A percentile compares a stretch with the other conserved stretches of the same genome.
Evolutionary conservation across 768 basidiomycete species (phyloP).

Genomic region (Xanthoconium purpureum): DNA sequence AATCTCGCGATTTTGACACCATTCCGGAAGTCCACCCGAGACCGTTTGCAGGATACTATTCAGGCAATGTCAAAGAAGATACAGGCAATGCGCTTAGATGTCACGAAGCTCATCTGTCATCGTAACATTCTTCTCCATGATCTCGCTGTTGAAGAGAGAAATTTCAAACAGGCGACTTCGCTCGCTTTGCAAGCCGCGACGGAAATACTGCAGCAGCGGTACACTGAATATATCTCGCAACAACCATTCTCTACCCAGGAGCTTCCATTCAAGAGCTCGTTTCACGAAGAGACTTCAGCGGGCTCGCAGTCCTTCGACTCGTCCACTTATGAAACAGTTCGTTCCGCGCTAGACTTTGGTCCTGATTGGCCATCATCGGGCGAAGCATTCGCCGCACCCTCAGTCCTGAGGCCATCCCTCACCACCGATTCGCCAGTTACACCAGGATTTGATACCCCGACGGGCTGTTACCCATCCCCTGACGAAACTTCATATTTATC

Average conservation of each 20-base stretch:
- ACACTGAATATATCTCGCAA: constrained; percentile 25
- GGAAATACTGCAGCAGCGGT: constrained; percentile 53
- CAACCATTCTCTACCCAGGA: constrained; percentile 39
- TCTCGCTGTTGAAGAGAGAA: constrained; percentile 64
- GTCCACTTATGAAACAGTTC: constrained; percentile 55
- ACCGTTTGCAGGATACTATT: constrained; percentile 62
- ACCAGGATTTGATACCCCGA: constrained; percentile 29
- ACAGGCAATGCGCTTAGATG: constrained; percentile 64
- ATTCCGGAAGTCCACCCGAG: constrained; percentile 81
- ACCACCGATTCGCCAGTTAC: constrained; percentile 38
- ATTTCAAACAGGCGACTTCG: constrained; percentile 63
- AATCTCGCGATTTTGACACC: constrained; percentile 86
- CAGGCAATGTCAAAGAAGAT: constrained; percentile 64
- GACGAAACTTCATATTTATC: constrained; percentile 27
- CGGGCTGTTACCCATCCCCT: constrained; percentile 30
- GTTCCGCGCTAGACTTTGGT: constrained; percentile 61
- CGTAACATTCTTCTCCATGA: constrained; percentile 73
- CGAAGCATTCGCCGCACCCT: constrained; percentile 35
- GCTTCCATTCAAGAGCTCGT: constrained; percentile 7
- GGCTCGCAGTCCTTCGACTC: constrained; percentile 40
- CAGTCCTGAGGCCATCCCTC: constrained; percentile 31
- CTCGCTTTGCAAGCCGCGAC: constrained; percentile 74
- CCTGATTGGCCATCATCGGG: constrained; percentile 46
- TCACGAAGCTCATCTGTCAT: constrained; percentile 71
- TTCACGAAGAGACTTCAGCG: constrained; percentile 12